A percentile compares a stretch with the other conserved stretches of the same genome.
phyloP scores from a whole-genome alignment of 2,329 filamentous ascomycete species.

The Annulohypoxylon truncatum region DNA sequence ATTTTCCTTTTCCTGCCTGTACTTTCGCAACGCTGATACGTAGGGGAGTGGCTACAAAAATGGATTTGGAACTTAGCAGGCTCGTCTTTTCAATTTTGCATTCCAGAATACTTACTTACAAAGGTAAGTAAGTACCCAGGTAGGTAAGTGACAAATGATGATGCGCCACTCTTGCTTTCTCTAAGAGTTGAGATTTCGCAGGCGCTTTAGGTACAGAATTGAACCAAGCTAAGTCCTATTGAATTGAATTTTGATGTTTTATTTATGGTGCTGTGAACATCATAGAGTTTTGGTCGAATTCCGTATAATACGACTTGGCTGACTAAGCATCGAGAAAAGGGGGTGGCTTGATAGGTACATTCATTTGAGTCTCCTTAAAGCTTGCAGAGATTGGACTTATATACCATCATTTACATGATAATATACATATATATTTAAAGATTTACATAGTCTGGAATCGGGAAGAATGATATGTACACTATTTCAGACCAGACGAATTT shows the following conservation, averaged over 20 bases:
- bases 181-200: background rate
- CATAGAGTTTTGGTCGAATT: too few species aligned
- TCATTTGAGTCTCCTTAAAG: too few species aligned
- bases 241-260: background rate
- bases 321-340: background rate
- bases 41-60: constrained; percentile 1
- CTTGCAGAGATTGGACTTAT: too few species aligned
- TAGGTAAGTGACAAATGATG: background rate
- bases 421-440: background rate
- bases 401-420: too few species aligned
- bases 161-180: background rate
- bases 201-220: constrained; percentile 7
- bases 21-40: constrained; percentile 4
- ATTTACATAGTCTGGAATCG: background rate
- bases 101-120: constrained; percentile 1
- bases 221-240: background rate
- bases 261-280: background rate
- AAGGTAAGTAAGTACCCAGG: too few species aligned
- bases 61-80: constrained; percentile 8
- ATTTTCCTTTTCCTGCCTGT: constrained; percentile 3
- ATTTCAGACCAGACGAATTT: constrained; percentile 27
- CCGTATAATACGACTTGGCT: too few species aligned
- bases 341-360: too few species aligned
- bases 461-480: background rate
- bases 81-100: constrained; percentile 1